Percentiles rank a stretch among this genome's conserved stretches.
phyloP scores from a whole-genome alignment of 2,329 filamentous ascomycete genomes.

The Mollisia scopiformis region DNA sequence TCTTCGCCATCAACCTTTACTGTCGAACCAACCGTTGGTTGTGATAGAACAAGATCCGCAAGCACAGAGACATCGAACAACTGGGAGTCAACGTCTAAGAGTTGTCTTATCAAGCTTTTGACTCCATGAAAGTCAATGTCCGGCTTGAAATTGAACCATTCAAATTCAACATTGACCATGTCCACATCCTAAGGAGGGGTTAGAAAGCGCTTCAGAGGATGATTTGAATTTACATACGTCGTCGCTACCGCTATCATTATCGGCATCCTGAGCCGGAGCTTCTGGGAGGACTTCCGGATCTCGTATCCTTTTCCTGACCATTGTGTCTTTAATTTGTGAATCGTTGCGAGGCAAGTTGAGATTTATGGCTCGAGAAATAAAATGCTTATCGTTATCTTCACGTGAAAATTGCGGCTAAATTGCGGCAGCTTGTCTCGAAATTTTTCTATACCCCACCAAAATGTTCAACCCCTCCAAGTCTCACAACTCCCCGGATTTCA shows the following conservation, averaged over 20 bases:
- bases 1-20: constrained; percentile 97
- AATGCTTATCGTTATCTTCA: constrained; percentile 9
- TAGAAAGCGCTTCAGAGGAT: background rate
- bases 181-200: constrained; percentile 67
- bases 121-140: constrained; percentile 93
- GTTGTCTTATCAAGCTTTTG: constrained; percentile 85
- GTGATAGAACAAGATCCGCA: constrained; percentile 82
- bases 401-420: background rate
- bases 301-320: constrained; percentile 40
- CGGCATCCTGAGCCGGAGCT: constrained; percentile 25
- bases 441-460: background rate
- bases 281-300: constrained; percentile 37
- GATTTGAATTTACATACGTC: constrained; percentile 28
- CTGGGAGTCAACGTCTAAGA: constrained; percentile 85
- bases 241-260: constrained; percentile 35
- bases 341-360: no score
- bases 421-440: no score
- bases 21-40: constrained; percentile 87
- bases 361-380: background rate
- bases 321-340: constrained; percentile 27
- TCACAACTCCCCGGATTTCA: background rate
- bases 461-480: background rate
- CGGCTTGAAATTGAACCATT: constrained; percentile 95
- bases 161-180: constrained; percentile 93
- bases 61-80: constrained; percentile 88